A percentile compares a stretch with the other conserved stretches of the same genome.
phyloP scores from a whole-genome alignment of 352 stramenopile genomes.

The Blastocystis hominis region DNA sequence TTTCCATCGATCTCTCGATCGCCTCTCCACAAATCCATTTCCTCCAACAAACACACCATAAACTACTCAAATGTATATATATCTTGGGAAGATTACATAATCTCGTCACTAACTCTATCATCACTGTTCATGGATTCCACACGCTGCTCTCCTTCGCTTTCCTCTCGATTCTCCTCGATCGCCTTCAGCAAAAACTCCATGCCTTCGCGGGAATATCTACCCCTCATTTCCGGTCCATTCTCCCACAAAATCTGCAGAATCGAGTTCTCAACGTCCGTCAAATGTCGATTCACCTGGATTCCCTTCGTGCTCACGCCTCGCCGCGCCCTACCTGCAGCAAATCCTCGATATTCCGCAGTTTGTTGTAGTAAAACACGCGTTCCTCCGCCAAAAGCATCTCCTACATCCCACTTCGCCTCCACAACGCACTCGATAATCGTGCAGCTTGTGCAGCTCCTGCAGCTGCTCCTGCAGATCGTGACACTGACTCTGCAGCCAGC shows the following conservation, averaged over 20 bases:
- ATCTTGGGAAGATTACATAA: neutral
- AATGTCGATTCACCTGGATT: neutral
- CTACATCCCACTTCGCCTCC: neutral
- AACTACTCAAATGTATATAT: neutral
- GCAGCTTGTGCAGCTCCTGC: neutral
- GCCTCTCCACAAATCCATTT: neutral
- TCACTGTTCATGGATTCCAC: neutral
- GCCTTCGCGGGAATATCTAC: conserved; percentile 8
- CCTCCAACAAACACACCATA: neutral
- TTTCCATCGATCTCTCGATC: neutral
- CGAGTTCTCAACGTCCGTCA: neutral
- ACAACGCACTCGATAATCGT: neutral
- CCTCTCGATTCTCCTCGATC: neutral
- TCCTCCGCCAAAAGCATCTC: neutral
- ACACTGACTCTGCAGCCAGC: neutral
- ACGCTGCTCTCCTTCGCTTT: neutral
- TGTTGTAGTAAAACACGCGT: conserved; percentile 19
- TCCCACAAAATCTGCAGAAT: conserved; percentile 22
- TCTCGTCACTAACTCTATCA: neutral
- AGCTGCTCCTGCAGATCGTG: neutral
- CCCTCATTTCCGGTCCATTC: neutral
- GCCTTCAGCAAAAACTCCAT: conserved; percentile 27
- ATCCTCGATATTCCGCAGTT: neutral
- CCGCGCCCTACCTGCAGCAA: neutral
- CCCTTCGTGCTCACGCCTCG: neutral